Conservation (phyloP, 2,329 filamentous ascomycete genomes). For the Didymella sp. region DNA sequence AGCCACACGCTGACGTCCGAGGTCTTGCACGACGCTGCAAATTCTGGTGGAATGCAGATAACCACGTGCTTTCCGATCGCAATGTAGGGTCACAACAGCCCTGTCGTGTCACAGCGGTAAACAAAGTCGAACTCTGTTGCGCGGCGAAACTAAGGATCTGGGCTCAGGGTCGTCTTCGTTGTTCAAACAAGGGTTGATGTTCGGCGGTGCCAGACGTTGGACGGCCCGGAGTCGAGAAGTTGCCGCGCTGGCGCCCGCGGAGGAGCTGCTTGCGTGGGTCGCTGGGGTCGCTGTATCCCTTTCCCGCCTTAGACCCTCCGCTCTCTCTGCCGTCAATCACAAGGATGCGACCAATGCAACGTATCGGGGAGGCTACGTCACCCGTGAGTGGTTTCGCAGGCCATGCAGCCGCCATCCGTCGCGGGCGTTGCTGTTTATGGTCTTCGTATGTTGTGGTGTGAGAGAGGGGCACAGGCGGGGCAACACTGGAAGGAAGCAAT, state of each 20-base stretch:
- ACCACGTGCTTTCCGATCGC: conserved; percentile 11
- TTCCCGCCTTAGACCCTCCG: conserved; percentile 3
- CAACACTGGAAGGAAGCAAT: neutral
- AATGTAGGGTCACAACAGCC: conserved; percentile 15
- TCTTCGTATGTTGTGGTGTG: neutral
- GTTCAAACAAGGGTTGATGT: conserved; percentile 11
- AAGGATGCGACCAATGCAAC: conserved; percentile 1
- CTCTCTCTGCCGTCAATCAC: neutral
- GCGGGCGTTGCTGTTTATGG: neutral
- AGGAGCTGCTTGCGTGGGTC: conserved; percentile 7
- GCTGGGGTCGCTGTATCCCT: conserved; percentile 2
- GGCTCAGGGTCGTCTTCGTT: conserved; percentile 3
- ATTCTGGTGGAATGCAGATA: conserved; percentile 14
- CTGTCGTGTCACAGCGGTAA: conserved; percentile 15
- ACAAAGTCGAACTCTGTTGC: conserved; percentile 12
- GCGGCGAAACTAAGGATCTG: conserved; percentile 1
- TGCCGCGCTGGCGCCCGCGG: conserved; percentile 15
- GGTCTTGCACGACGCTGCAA: conserved; percentile 11
- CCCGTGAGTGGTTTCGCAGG: neutral
- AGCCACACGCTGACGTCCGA: conserved; percentile 13
- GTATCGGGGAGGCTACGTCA: neutral
- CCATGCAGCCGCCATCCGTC: neutral
- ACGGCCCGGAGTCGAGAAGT: conserved; percentile 4
- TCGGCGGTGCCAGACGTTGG: conserved; percentile 5
- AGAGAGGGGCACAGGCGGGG: neutral